Evolutionary conservation across 371 early-diverging fungal genomes (phyloP).

Genomic region (Mucor mucedo): DNA sequence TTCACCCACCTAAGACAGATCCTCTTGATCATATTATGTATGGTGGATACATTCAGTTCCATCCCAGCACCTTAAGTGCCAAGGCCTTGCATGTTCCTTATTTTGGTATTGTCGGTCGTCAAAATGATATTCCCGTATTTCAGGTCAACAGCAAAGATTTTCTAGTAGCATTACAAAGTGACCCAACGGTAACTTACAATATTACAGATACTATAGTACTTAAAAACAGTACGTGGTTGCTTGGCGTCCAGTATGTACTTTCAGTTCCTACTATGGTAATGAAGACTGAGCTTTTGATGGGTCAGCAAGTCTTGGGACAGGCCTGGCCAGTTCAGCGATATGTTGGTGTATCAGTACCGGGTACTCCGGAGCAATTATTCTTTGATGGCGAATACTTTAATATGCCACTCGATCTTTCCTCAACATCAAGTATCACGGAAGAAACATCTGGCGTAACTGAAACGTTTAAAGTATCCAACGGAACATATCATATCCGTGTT

Average conservation of each 20-base stretch:
- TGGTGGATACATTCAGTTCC: conserved; percentile 35
- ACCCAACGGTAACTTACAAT: no score
- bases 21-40: conserved; percentile 31
- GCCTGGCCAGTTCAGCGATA: not conserved
- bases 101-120: no score
- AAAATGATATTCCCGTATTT: not conserved
- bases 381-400: not conserved
- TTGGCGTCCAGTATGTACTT: no score
- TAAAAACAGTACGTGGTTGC: no score
- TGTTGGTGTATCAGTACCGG: not conserved
- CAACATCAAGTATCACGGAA: not conserved
- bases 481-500: conserved; percentile 8
- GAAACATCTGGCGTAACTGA: not conserved
- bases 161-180: conserved; percentile 17
- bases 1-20: conserved; percentile 6
- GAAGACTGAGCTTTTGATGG: no score
- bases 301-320: not conserved
- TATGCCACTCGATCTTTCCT: not conserved
- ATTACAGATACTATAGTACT: no score
- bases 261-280: no score
- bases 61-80: no score
- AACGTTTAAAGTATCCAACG: not conserved
- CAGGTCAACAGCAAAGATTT: conserved; percentile 14
- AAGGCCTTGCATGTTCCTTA: no score
- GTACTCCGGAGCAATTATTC: not conserved